Percentiles rank a stretch among this genome's conserved stretches.
These are phyloP conservation scores for Rhizopogon roseolus DNA, from an alignment of 768 basidiomycete genomes.

Conservation along the genomic window DNA sequence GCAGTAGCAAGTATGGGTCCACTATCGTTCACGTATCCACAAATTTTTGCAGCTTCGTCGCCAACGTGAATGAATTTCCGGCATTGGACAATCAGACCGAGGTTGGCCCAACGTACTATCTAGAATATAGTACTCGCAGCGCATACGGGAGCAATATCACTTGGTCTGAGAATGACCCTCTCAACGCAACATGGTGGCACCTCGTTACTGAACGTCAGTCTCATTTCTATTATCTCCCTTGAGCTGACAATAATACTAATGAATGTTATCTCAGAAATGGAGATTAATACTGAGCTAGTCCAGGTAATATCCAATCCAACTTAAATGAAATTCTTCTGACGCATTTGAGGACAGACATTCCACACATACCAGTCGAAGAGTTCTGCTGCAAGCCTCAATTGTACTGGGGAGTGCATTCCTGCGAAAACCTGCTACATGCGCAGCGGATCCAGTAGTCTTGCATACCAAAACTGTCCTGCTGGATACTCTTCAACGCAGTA, in stretches of 20 bases:
- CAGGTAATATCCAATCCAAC: slow-evolving; percentile 7
- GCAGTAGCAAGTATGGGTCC: neutral
- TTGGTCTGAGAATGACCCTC: slow-evolving; percentile 58
- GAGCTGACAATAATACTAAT: neutral
- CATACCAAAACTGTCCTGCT: slow-evolving; percentile 49
- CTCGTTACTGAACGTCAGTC: slow-evolving; percentile 60
- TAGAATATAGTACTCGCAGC: slow-evolving; percentile 66
- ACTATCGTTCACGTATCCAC: neutral
- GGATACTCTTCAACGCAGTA: slow-evolving; percentile 59
- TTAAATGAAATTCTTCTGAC: neutral
- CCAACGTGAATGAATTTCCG: slow-evolving; percentile 54
- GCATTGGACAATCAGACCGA: slow-evolving; percentile 49
- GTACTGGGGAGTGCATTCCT: slow-evolving; percentile 48
- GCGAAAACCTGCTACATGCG: slow-evolving; percentile 73
- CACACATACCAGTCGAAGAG: slow-evolving; percentile 68
- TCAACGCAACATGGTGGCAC: slow-evolving; percentile 82
- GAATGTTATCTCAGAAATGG: slow-evolving; percentile 13
- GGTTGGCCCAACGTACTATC: slow-evolving; percentile 51
- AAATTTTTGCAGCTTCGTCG: slow-evolving; percentile 46
- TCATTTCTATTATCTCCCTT: neutral
- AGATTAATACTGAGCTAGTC: slow-evolving; percentile 14
- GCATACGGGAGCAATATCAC: slow-evolving; percentile 51
- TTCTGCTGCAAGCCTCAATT: slow-evolving; percentile 45
- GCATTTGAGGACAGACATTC: slow-evolving; percentile 39
- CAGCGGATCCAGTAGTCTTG: slow-evolving; percentile 60